Evolutionary conservation across 129 eudicot species (phyloP).

Genomic region (Pulicaria dysenterica): DNA sequence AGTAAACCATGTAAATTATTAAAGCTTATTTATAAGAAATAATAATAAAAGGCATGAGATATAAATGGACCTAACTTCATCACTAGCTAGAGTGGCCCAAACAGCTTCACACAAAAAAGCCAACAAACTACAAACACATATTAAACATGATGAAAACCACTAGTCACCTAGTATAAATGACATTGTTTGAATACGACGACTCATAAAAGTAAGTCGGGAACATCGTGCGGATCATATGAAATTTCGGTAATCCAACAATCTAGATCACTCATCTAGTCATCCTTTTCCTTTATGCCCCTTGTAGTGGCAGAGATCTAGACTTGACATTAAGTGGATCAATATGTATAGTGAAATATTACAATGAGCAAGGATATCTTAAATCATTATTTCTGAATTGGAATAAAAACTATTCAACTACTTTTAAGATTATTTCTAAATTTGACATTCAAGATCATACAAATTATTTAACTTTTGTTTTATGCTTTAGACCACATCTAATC

Average conservation of each 20-base stretch:
- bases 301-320: not conserved
- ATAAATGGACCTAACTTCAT: slow-evolving; percentile 18
- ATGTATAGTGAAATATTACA: slow-evolving; percentile 3
- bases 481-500: too few relatives aligned
- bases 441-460: not conserved
- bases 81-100: slow-evolving; percentile 27
- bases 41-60: slow-evolving; percentile 1
- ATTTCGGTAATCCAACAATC: not conserved
- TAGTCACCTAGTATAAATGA: not conserved
- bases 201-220: not conserved
- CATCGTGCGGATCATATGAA: not conserved
- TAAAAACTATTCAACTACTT: too few relatives aligned
- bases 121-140: not conserved
- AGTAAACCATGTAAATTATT: not conserved
- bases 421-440: too few relatives aligned
- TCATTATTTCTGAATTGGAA: too few relatives aligned
- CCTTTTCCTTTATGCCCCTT: not conserved
- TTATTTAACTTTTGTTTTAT: too few relatives aligned
- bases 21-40: slow-evolving; percentile 1
- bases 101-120: slow-evolving; percentile 18
- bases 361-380: not conserved
- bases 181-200: not conserved
- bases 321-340: not conserved
- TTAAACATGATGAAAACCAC: slow-evolving; percentile 25
- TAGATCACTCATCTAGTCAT: not conserved